Evolutionary conservation across 2,329 filamentous ascomycete genomes (phyloP), one percentile per base, ranked within the genome.

Genomic region (Arthrinium phaeospermum): DNA sequence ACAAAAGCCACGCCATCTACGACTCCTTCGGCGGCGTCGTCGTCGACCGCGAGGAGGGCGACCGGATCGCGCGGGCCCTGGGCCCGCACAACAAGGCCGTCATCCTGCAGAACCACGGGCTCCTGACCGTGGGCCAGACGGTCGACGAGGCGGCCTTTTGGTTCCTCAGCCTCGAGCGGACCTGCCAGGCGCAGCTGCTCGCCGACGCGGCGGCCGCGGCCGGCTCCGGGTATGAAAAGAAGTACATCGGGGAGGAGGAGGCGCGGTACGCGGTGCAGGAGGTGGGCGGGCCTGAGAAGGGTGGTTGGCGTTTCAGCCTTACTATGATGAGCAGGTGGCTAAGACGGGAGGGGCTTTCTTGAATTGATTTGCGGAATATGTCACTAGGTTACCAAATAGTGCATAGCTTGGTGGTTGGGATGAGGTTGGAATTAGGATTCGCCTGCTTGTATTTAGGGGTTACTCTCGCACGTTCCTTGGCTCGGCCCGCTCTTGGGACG

Each of bases 71-170:
- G 0, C 81, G 81, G 22, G 86, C 89, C 0, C 79, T 92, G 3
- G 90, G 90, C 0, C 79, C 83, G 2, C 84, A 84, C 57, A 78
- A 83, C 0, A 88, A 80, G 76, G 88, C 83, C 1, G 81, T 88
- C 76, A 89, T 91, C 47, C 79, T 91, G 61, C 81, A 87, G 68
- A 92, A 91, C 76, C 90, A 91, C 77, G 90, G 90, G 0, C 78
- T 91, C n/a, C 77, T 91, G 71, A 91, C 89, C 0, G 88, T 90
- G 0, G 90, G 90, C 1, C 77, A 77, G 4, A 91, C 89, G 0
- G 89, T 91, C 10, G 90, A 91, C 74, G 90, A 91, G 78, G 90
- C 90, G 1, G 88, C 88, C 0, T 91, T 88, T 76, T 79, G 91
- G 41, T 91, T 90, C 78, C 86, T 85, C 1, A 49, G n/a, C 61